These are phyloP conservation scores for Ehretia macrophylla DNA, from an alignment of 257 asterid genomes.

Conservation along the genomic window DNA sequence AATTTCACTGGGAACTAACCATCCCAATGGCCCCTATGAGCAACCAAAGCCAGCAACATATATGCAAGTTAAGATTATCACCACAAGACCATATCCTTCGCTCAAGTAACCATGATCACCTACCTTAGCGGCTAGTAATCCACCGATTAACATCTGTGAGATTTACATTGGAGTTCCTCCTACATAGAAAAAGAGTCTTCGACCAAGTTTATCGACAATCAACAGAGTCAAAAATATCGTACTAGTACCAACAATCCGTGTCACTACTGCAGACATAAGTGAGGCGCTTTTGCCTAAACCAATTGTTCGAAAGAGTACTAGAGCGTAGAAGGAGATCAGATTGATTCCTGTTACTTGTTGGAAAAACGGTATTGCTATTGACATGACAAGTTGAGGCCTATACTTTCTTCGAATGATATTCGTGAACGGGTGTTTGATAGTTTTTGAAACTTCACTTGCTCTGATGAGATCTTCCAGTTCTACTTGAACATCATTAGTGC, in stretches of 20 bases:
- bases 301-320: conserved; percentile 45
- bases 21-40: conserved; percentile 59
- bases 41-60: conserved; percentile 43
- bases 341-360: conserved; percentile 62
- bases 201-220: conserved; percentile 34
- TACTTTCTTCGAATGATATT: conserved; percentile 27
- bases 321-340: conserved; percentile 58
- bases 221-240: conserved; percentile 22
- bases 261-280: conserved; percentile 23
- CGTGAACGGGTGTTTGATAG: conserved; percentile 29
- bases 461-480: conserved; percentile 48
- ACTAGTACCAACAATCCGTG: conserved; percentile 11
- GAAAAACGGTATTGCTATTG: conserved; percentile 51
- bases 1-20: conserved; percentile 47
- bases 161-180: conserved; percentile 38
- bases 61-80: conserved; percentile 24
- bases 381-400: conserved; percentile 58
- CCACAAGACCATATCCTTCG: conserved; percentile 15
- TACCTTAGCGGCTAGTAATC: conserved; percentile 31
- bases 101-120: conserved; percentile 36
- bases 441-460: conserved; percentile 34
- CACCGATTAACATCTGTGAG: conserved; percentile 28
- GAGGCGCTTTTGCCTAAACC: conserved; percentile 55
- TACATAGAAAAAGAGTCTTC: conserved; percentile 22
- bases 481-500: conserved; percentile 35